phyloP scores from a whole-genome alignment of 78 protist species.

The Emiliania huxleyi region DNA sequence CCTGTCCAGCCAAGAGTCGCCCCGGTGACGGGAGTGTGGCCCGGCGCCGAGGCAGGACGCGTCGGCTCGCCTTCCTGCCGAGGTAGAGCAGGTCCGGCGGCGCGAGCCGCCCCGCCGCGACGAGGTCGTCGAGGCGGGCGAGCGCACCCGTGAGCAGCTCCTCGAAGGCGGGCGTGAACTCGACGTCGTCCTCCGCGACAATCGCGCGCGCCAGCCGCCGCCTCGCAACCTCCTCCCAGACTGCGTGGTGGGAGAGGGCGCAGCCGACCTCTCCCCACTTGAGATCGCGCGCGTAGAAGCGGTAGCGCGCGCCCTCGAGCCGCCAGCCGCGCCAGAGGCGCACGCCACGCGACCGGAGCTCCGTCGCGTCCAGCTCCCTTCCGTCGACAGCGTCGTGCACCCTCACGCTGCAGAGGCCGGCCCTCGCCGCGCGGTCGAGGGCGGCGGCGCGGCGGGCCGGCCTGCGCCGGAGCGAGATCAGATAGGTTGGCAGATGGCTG shows the following conservation, averaged over 20 bases:
- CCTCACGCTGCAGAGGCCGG: background rate
- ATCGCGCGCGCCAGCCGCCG: background rate
- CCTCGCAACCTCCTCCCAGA: background rate
- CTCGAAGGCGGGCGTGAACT: background rate
- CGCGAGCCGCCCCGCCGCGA: background rate
- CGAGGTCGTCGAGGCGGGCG: background rate
- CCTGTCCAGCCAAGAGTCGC: no score
- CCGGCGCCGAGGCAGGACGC: no score
- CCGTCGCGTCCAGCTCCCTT: background rate
- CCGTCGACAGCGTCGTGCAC: background rate
- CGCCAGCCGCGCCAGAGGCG: background rate
- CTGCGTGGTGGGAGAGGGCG: background rate
- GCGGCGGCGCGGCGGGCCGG: background rate
- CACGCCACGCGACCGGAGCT: background rate
- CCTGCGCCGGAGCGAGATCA: background rate
- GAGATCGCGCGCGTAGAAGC: background rate
- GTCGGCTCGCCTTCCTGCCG: background rate
- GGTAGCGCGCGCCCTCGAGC: background rate
- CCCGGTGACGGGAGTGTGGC: no score
- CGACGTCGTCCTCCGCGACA: conserved; percentile 8
- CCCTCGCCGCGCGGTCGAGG: background rate
- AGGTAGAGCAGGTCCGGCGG: background rate
- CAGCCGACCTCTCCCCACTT: conserved; percentile 13
- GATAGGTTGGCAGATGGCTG: no score
- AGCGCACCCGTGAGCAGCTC: background rate